These are phyloP conservation scores for Amanita pseudoporphyria DNA, from an alignment of 768 basidiomycete genomes.

Conservation along the genomic window DNA sequence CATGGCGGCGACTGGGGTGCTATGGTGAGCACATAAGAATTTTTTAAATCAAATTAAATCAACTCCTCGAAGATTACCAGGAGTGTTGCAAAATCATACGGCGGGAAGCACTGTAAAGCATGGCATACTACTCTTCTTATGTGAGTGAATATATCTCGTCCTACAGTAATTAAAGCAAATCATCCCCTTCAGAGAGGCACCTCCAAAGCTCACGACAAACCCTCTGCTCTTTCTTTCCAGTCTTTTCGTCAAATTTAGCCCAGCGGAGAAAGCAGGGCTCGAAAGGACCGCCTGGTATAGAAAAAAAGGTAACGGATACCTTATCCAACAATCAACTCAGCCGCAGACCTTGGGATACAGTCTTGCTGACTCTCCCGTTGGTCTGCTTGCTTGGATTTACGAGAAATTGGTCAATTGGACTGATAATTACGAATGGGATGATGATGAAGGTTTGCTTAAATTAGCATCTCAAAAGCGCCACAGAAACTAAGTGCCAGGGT, in stretches of 20 bases:
- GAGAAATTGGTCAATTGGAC: constrained; percentile 41
- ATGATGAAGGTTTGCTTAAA: constrained; percentile 36
- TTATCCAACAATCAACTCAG: constrained; percentile 30
- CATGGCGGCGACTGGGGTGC: constrained; percentile 43
- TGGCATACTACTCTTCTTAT: constrained; percentile 41
- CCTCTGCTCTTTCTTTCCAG: constrained; percentile 19
- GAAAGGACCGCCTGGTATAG: constrained; percentile 20
- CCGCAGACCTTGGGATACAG: constrained; percentile 47
- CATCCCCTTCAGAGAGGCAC: constrained; percentile 6
- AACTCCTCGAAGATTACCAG: constrained; percentile 16
- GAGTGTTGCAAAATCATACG: constrained; percentile 19
- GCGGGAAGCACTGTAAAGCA: constrained; percentile 32
- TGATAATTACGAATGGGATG: constrained; percentile 45
- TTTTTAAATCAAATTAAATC: constrained; percentile 1
- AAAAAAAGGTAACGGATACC: constrained; percentile 27
- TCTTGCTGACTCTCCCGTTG: constrained; percentile 48
- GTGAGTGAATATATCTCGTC: constrained; percentile 19
- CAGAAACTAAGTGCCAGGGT: neutral
- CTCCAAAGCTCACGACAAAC: constrained; percentile 15
- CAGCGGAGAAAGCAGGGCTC: constrained; percentile 25
- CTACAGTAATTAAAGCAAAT: neutral
- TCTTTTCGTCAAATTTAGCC: constrained; percentile 19
- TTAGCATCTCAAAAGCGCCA: neutral
- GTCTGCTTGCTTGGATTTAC: constrained; percentile 44
- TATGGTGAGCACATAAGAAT: constrained; percentile 18